Conservation (phyloP, 2,329 filamentous ascomycete genomes). For the Conoideocrella luteorostrata region DNA sequence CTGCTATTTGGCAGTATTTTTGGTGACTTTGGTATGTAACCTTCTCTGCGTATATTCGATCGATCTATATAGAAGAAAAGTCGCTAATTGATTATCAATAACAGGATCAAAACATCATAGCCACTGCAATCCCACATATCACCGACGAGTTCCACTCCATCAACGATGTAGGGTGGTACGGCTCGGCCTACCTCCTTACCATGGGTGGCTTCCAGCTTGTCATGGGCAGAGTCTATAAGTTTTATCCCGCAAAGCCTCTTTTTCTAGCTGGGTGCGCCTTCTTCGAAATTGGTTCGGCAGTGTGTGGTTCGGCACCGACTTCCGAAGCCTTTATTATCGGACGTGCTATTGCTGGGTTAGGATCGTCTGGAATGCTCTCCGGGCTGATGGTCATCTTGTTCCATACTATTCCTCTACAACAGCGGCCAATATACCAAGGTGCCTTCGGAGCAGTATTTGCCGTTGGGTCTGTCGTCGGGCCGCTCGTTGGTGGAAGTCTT, state of each 20-base stretch:
- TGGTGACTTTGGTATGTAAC: slow-evolving; percentile 6
- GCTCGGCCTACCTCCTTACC: slow-evolving; percentile 27
- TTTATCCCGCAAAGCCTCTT: slow-evolving; percentile 22
- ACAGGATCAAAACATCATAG: slow-evolving; percentile 29
- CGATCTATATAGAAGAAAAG: neutral
- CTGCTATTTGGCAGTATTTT: neutral
- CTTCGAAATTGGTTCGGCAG: slow-evolving; percentile 22
- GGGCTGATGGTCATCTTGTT: slow-evolving; percentile 35
- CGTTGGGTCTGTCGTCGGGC: slow-evolving; percentile 31
- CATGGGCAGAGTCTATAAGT: slow-evolving; percentile 34
- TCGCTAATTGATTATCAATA: neutral
- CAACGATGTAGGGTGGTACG: neutral
- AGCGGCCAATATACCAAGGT: slow-evolving; percentile 28
- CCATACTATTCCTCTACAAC: slow-evolving; percentile 25
- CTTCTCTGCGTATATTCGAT: neutral
- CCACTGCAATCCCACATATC: slow-evolving; percentile 26
- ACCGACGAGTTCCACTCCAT: slow-evolving; percentile 11
- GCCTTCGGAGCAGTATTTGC: slow-evolving; percentile 33
- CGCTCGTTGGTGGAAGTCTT: slow-evolving; percentile 26
- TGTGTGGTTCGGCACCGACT: slow-evolving; percentile 22
- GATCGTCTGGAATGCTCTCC: slow-evolving; percentile 39
- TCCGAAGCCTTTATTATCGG: slow-evolving; percentile 27
- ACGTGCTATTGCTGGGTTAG: slow-evolving; percentile 28
- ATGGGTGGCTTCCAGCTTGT: slow-evolving; percentile 27
- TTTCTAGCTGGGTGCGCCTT: slow-evolving; percentile 16